Percentiles rank a stretch among this genome's conserved stretches.
phyloP scores from a whole-genome alignment of 345 rosid genomes.

The Populus simonii region DNA sequence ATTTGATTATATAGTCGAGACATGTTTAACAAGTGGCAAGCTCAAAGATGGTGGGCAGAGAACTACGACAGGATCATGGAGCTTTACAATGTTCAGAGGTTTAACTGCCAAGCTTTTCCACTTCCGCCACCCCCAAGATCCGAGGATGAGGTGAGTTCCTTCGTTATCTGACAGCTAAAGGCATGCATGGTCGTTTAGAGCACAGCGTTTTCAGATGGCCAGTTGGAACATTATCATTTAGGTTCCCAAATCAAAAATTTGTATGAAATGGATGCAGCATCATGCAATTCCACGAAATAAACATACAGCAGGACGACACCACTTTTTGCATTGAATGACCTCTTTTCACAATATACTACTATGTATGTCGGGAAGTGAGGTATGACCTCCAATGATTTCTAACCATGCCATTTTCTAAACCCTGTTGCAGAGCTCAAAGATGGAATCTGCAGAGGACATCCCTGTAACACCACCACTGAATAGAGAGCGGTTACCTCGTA shows the following conservation, averaged over 20 bases:
- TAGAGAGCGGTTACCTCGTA: slow-evolving; percentile 62
- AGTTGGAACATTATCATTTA: neutral
- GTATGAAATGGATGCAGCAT: neutral
- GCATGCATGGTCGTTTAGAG: neutral
- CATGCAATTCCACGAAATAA: neutral
- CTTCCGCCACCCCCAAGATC: slow-evolving; percentile 32
- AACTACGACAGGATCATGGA: slow-evolving; percentile 34
- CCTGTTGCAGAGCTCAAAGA: slow-evolving; percentile 27
- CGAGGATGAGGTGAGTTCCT: slow-evolving; percentile 28
- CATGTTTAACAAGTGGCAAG: slow-evolving; percentile 35
- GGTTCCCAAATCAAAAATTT: neutral
- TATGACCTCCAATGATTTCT: neutral
- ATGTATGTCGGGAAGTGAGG: neutral
- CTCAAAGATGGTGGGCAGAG: slow-evolving; percentile 41
- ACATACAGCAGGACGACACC: neutral
- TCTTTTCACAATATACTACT: neutral
- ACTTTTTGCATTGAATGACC: neutral
- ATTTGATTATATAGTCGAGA: slow-evolving; percentile 45
- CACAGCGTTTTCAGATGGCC: neutral
- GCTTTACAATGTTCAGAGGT: slow-evolving; percentile 34
- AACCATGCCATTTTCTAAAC: neutral
- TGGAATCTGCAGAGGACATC: slow-evolving; percentile 28
- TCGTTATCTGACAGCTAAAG: neutral
- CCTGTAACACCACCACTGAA: slow-evolving; percentile 32
- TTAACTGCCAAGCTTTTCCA: slow-evolving; percentile 33